phyloP scores from a whole-genome alignment of 1,284 basidiomycete species.

The Sporisorium graminicola region DNA sequence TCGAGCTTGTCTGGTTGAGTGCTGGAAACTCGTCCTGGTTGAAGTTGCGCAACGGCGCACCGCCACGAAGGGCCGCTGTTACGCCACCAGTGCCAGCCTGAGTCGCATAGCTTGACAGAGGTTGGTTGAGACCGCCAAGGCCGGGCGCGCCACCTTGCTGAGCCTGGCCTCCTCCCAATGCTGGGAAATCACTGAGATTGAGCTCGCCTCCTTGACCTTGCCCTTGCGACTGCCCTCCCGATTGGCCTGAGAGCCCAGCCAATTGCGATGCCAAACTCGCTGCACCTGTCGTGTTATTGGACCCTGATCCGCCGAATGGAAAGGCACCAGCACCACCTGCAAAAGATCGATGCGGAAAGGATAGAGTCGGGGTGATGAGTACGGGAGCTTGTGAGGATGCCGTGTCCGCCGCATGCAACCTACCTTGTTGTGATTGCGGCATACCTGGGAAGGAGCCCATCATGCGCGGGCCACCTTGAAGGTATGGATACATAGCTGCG shows the following conservation, averaged over 20 bases:
- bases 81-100: conserved; percentile 57
- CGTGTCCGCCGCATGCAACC: not conserved
- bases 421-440: conserved; percentile 54
- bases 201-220: conserved; percentile 52
- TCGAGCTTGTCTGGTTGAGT: conserved; percentile 48
- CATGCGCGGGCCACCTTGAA: conserved; percentile 56
- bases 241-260: conserved; percentile 42
- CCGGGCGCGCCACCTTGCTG: conserved; percentile 52
- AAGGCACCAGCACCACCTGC: conserved; percentile 43
- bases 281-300: conserved; percentile 49
- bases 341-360: conserved; percentile 2
- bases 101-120: conserved; percentile 58
- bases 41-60: conserved; percentile 52
- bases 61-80: conserved; percentile 36
- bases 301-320: conserved; percentile 55
- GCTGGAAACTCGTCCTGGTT: conserved; percentile 67
- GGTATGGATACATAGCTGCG: conserved; percentile 54
- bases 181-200: conserved; percentile 61
- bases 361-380: conserved; percentile 1
- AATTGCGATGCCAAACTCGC: conserved; percentile 50
- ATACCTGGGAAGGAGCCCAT: conserved; percentile 53
- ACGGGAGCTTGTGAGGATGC: not conserved
- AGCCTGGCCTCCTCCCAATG: conserved; percentile 48
- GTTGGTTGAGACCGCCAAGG: conserved; percentile 33
- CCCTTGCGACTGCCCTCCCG: conserved; percentile 41